Base-by-base conservation (phyloP, 495 filamentous ascomycete genomes). In the Lasiosphaeris hirsuta region DNA sequence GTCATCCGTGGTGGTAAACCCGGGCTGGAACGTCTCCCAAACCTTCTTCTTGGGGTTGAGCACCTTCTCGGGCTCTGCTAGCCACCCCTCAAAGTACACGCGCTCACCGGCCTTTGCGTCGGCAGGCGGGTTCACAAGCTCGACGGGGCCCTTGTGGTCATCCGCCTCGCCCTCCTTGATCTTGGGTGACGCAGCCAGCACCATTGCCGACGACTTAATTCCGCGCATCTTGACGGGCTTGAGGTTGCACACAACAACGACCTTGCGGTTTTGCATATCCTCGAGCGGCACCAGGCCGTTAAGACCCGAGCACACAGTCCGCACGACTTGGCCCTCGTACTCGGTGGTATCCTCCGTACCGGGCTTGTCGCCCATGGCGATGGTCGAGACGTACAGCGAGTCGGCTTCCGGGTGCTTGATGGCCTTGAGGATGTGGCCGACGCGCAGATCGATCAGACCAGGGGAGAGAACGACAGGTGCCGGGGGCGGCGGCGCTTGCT, bases 11-110 rank as follows among this genome's bases (percentile, higher is more conserved):
- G 93, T 98, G 17, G 86, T 90, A 73, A 97, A 97, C 0, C 93
- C 94, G 5, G 90, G 90, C 77, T 96, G 92, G 75, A 95, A 87
- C 10, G 80, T 90, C 81, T 98, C 94, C 90, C 92, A 97, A 53
- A 97, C 74, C 84, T 96, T 97, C 84, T 97, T 97, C 87, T 97
- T 98, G 41, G 95, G 94, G 78, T 97, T 97, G 62, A 98, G 81
- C 51, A 90, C 80, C 59, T 86, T 86, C 78, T 97, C 92, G 9
- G 95, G 94, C 81, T 96, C 87, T 37, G 90, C 92, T 63, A 84
- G 78, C 87, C 90, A 98, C 48, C 95, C 94, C 64, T 98, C 90
- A 70, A 98, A 97, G 78, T 73, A 89, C 17, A 97, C 87, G 48
- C 90, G 81, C 68, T 96, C 90, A 57, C 94, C 94, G 35, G 91